Evolutionary conservation across 768 basidiomycete species (phyloP), one percentile per base, ranked within the genome.

Genomic region (Imleria badia): DNA sequence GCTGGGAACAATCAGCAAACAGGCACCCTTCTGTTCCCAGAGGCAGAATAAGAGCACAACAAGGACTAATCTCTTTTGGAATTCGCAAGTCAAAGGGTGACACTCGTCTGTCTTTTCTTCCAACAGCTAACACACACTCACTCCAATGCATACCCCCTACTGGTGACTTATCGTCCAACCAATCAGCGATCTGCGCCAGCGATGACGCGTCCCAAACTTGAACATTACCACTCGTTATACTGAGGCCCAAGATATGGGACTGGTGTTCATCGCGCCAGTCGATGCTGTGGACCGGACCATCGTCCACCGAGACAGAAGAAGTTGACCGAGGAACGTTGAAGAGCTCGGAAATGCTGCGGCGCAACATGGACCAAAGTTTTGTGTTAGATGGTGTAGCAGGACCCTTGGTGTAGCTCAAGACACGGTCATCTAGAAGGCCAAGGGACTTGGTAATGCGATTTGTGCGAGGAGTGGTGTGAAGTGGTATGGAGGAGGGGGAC

Each of bases 1-100:
- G 84, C 85, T 84, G 5, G 89, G 88, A 5, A 91, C 81, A 50
- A 90, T 86, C 0, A 89, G 90, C 7, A 91, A 75, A 46, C 70
- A 72, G 2, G 87, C 85, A 1, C 84, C 75, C 66, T 82, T 86
- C 80, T 84, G 85, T 69, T 92, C 89, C 78, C 85, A 89, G 34
- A 82, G 51, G 45, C 87, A 79, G 67, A 91, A 92, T 5, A 87
- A 42, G 0, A 60, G 70, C 8, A 83, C 70, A 12, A 85, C 78
- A 0, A 81, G 47, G 20, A 85, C 51, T n/a, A 19, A 69, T 51
- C 44, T 68, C 64, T 29, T 66, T 62, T 7, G 67, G 64, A 35
- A 60, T 45, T 20, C 78, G 74, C 13, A 67, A 29, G 52, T 79
- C 78, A 52, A 70, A 72, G 20, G 77, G 58, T 20, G 68, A 63